These are phyloP conservation scores for Petrea volubilis DNA, from an alignment of 257 asterid genomes.

Conservation along the genomic window DNA sequence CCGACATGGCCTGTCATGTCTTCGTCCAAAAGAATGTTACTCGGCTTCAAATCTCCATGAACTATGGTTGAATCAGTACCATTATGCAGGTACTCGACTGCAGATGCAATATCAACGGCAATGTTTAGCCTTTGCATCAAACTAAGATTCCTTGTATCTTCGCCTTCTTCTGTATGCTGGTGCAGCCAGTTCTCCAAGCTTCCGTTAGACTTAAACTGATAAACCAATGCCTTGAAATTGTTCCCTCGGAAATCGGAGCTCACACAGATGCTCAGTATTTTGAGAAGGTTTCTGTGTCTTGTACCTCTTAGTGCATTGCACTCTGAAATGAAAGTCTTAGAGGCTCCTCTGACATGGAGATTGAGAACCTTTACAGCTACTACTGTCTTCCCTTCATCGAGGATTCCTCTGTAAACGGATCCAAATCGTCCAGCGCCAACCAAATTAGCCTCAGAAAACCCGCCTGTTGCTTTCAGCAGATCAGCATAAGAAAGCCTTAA, in stretches of 20 bases:
- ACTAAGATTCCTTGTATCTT: too few relatives aligned
- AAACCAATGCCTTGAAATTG: not conserved
- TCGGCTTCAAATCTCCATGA: slow-evolving; percentile 46
- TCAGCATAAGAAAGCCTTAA: not conserved
- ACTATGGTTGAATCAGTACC: slow-evolving; percentile 22
- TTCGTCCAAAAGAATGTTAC: slow-evolving; percentile 37
- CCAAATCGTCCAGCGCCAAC: not conserved
- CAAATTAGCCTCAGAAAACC: not conserved
- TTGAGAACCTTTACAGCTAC: not conserved
- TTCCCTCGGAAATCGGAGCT: not conserved
- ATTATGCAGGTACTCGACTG: slow-evolving; percentile 32
- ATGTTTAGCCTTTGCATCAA: slow-evolving; percentile 2
- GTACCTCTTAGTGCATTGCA: not conserved
- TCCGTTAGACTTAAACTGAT: not conserved
- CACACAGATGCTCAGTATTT: not conserved
- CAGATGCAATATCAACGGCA: slow-evolving; percentile 35
- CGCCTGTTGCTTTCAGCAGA: not conserved
- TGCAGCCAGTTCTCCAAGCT: not conserved
- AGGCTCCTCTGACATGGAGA: not conserved
- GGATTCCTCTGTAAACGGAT: not conserved
- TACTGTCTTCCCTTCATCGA: not conserved
- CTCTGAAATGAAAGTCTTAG: not conserved
- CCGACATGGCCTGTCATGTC: slow-evolving; percentile 38
- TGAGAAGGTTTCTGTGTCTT: not conserved
- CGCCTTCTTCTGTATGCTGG: too few relatives aligned